Percentiles rank a stretch among this genome's conserved stretches.
phyloP scores from a whole-genome alignment of 2,329 filamentous ascomycete genomes.

The Colletotrichum liaoningense region DNA sequence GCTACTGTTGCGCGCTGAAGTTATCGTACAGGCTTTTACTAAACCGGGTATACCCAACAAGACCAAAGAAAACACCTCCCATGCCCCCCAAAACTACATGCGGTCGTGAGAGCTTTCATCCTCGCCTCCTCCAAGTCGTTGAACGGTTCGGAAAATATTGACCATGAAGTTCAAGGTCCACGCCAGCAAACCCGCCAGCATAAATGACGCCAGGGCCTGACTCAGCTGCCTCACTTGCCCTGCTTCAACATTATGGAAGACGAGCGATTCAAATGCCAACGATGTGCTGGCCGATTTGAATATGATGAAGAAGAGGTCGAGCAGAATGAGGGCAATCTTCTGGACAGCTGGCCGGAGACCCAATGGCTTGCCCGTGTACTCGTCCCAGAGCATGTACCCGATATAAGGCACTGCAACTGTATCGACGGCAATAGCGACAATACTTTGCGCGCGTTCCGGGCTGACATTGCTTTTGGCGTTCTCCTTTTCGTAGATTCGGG shows the following conservation, averaged over 20 bases:
- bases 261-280: constrained; percentile 87
- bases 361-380: constrained; percentile 93
- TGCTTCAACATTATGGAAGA: constrained; percentile 59
- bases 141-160: constrained; percentile 79
- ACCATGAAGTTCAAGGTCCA: constrained; percentile 93
- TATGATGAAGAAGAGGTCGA: constrained; percentile 96
- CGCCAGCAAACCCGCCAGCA: constrained; percentile 85
- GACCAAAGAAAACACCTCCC: not conserved
- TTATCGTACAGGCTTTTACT: constrained; percentile 34
- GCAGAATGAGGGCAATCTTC: constrained; percentile 89
- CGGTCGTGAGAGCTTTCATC: constrained; percentile 44
- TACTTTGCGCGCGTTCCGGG: constrained; percentile 78
- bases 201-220: constrained; percentile 79
- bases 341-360: constrained; percentile 85
- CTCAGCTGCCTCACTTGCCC: constrained; percentile 56
- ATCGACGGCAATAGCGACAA: constrained; percentile 92
- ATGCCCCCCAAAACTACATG: constrained; percentile 10
- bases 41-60: constrained; percentile 33
- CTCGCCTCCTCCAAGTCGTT: constrained; percentile 68
- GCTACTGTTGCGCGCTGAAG: constrained; percentile 4
- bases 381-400: constrained; percentile 93
- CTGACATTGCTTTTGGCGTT: constrained; percentile 52
- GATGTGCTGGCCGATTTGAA: constrained; percentile 95
- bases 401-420: constrained; percentile 90
- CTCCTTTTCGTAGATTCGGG: constrained; percentile 76